Base-by-base conservation (phyloP, 805 yeast species). In the Starmerella etchellsii region DNA sequence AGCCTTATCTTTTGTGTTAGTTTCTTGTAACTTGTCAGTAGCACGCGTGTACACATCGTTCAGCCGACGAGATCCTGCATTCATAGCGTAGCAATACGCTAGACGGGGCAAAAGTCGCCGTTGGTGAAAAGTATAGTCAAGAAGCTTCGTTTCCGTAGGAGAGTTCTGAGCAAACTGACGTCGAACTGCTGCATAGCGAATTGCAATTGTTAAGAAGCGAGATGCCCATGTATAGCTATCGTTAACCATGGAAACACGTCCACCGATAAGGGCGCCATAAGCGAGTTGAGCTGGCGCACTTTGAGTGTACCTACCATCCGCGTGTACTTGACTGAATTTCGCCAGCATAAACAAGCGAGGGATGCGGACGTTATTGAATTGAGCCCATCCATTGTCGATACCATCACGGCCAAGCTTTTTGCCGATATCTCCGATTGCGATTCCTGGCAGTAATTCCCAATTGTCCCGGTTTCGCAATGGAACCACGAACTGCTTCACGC, bases 351-450 rank as follows among this genome's bases (percentile, higher is more conserved):
- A 81, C 57, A 71, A 78, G 47, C 85, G 72, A 41, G 96, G 96
- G 48, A 87, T 81, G 37, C 76, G 69, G 38, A 84, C 95, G 52
- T 78, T 69, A 37, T 81, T 68, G 64, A 81, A 87, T 63, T 85
- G 95, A 55, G 87, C 82, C 95, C 95, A 87, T 40, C 96, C 96
- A 60, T 87, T 87, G 57, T 87, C 96, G 50, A 87, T 81, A 43
- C 94, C 95, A 55, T 85, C 91, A 55, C 95, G 71, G 40, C 96
- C 96, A 94, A 87, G 84, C 64, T 87, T 87, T 49, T 81, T 75
- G 42, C 96, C 96, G 57, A 87, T 83, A 58, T 87, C 96, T 47
- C 96, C 96, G 49, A 84, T 68, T 25, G 81, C 62, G 42, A 87
- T 65, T 41, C 96, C 96, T 3, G 94, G 84, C 50, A 71, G 62